Evolutionary conservation across 257 asterid genomes (phyloP).

Genomic region (Handroanthus guayacan): DNA sequence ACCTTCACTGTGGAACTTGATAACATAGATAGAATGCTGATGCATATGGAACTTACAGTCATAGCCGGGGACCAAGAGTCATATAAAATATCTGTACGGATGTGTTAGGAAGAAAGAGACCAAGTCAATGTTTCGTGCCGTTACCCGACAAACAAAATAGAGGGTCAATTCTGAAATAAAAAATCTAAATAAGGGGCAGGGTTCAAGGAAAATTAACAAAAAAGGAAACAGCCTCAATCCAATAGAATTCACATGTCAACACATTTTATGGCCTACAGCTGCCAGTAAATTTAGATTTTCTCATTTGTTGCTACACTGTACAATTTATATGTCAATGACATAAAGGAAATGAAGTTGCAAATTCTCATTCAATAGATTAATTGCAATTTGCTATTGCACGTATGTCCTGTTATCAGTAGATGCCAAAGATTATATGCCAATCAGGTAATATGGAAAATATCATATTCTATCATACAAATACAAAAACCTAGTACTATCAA

Average conservation of each 20-base stretch:
- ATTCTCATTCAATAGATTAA: not conserved
- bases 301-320: not conserved
- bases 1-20: constrained; percentile 97
- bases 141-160: constrained; percentile 22
- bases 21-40: constrained; percentile 97
- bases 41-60: constrained; percentile 96
- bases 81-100: constrained; percentile 75
- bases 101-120: constrained; percentile 11
- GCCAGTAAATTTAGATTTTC: not conserved
- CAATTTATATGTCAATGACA: not conserved
- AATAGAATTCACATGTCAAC: not conserved
- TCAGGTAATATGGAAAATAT: not conserved
- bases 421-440: not conserved
- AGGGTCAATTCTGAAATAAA: not conserved
- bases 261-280: not conserved
- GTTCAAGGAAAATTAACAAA: not conserved
- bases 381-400: not conserved
- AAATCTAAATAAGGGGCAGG: not conserved
- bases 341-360: not conserved
- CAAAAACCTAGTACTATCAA: not conserved
- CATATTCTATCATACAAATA: not conserved
- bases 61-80: constrained; percentile 99
- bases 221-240: constrained; percentile 6
- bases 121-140: constrained; percentile 3
- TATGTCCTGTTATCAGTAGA: constrained; percentile 1